Conservation (phyloP, 345 rosid genomes). For the Populus deltoides region DNA sequence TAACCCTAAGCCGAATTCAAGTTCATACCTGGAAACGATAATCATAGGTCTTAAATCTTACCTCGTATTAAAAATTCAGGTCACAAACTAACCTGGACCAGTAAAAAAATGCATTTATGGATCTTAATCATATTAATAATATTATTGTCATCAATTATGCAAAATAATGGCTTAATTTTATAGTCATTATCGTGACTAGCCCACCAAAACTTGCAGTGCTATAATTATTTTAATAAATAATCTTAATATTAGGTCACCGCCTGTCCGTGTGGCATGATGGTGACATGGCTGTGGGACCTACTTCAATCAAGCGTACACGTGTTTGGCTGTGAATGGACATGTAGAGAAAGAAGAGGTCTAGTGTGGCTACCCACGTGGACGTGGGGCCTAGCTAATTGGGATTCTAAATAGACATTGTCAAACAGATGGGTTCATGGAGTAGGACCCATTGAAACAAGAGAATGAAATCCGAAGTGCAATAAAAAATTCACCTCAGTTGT, state of each 20-base stretch:
- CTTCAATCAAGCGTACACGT: constrained; percentile 12
- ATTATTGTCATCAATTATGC: constrained; percentile 10
- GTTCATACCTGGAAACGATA: too few relatives aligned
- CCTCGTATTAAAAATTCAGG: too few relatives aligned
- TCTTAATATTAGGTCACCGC: not conserved
- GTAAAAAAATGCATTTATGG: too few relatives aligned
- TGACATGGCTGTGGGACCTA: constrained; percentile 10
- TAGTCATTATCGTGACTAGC: not conserved
- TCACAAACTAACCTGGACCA: too few relatives aligned
- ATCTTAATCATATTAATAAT: too few relatives aligned
- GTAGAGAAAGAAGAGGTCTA: not conserved
- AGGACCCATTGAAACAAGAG: not conserved
- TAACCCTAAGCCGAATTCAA: not conserved
- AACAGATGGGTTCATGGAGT: not conserved
- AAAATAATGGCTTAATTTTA: not conserved
- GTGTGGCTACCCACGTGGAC: constrained; percentile 14
- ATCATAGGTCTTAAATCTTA: too few relatives aligned
- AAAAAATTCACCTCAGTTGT: not conserved
- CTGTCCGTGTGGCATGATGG: constrained; percentile 13
- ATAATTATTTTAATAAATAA: not conserved
- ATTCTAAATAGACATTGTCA: not conserved
- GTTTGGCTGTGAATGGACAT: not conserved
- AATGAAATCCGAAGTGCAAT: constrained; percentile 25
- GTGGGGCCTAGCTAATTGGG: not conserved
- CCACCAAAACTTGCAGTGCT: not conserved